A percentile compares a stretch with the other conserved stretches of the same genome.
Evolutionary conservation across 2,329 filamentous ascomycete genomes (phyloP).

Genomic region (Pestalotiopsis sp.): DNA sequence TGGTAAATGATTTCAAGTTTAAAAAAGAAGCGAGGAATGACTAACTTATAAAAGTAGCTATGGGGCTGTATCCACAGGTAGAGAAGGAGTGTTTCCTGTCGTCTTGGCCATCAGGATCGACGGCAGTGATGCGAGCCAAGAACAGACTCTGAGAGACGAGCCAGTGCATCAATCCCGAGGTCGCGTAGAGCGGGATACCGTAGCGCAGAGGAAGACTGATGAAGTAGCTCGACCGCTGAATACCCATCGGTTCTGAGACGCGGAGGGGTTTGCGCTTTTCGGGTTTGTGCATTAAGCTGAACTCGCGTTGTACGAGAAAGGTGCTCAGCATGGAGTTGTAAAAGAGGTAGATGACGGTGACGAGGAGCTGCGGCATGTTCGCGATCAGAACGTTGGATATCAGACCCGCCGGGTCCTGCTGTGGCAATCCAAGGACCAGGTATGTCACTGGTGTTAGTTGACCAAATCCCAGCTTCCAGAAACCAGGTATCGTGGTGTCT

Average conservation of each 20-base stretch:
- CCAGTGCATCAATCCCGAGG: constrained; percentile 46
- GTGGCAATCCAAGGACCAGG: constrained; percentile 25
- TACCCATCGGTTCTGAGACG: constrained; percentile 41
- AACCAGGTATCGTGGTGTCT: constrained; percentile 19
- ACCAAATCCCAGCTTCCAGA: constrained; percentile 34
- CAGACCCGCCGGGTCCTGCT: constrained; percentile 29
- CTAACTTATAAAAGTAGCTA: constrained; percentile 28
- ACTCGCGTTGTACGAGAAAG: constrained; percentile 50
- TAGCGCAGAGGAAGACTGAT: constrained; percentile 48
- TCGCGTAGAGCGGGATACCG: constrained; percentile 38
- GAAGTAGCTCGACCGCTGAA: constrained; percentile 45
- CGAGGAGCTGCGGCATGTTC: constrained; percentile 49
- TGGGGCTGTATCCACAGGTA: constrained; percentile 31
- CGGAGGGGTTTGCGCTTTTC: constrained; percentile 38
- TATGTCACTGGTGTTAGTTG: constrained; percentile 29
- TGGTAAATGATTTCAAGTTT: no score
- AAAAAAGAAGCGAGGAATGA: neutral
- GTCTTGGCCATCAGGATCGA: constrained; percentile 23
- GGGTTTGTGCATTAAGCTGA: constrained; percentile 35
- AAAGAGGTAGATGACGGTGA: constrained; percentile 47
- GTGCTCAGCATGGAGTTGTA: constrained; percentile 47
- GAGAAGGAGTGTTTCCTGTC: constrained; percentile 31
- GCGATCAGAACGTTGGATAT: constrained; percentile 40
- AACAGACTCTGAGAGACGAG: constrained; percentile 50
- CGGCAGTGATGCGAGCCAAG: constrained; percentile 37